phyloP scores from a whole-genome alignment of 2,329 filamentous ascomycete genomes.

The Thielaviopsis cerberus region DNA sequence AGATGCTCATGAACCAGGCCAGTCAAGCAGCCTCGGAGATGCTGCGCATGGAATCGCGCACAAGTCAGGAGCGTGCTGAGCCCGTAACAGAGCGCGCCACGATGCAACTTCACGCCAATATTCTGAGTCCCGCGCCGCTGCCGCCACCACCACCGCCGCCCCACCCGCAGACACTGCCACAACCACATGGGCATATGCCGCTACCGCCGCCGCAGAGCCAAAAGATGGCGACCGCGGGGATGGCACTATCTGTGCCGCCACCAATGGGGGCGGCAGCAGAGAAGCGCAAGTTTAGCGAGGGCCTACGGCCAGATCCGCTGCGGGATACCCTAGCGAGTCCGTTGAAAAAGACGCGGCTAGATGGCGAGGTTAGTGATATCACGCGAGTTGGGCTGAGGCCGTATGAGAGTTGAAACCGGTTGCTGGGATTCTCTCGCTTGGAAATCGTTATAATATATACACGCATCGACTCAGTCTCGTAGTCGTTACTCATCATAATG shows the following conservation, averaged over 20 bases:
- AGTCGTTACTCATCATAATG: no score
- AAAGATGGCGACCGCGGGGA: neutral
- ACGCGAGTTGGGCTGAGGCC: neutral
- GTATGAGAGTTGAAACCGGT: neutral
- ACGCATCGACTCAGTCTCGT: no score
- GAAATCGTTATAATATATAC: neutral
- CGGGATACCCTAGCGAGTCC: conserved; percentile 8
- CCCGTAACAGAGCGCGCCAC: neutral
- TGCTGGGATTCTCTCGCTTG: neutral
- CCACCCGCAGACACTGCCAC: neutral
- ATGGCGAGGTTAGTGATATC: neutral
- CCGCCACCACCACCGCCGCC: neutral
- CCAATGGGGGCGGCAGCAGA: conserved; percentile 7
- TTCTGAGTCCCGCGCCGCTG: neutral
- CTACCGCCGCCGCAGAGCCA: neutral
- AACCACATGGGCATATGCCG: neutral
- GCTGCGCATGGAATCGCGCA: conserved; percentile 41
- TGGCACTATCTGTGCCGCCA: neutral
- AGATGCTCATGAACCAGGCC: neutral
- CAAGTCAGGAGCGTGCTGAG: conserved; percentile 25
- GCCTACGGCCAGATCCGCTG: conserved; percentile 18
- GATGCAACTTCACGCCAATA: conserved; percentile 4
- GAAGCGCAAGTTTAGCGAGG: conserved; percentile 12
- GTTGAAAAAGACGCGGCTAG: conserved; percentile 1
- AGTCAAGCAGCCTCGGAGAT: conserved; percentile 63